These are phyloP conservation scores for Annulohypoxylon nitens DNA, from an alignment of 495 filamentous ascomycete genomes.

Conservation along the genomic window DNA sequence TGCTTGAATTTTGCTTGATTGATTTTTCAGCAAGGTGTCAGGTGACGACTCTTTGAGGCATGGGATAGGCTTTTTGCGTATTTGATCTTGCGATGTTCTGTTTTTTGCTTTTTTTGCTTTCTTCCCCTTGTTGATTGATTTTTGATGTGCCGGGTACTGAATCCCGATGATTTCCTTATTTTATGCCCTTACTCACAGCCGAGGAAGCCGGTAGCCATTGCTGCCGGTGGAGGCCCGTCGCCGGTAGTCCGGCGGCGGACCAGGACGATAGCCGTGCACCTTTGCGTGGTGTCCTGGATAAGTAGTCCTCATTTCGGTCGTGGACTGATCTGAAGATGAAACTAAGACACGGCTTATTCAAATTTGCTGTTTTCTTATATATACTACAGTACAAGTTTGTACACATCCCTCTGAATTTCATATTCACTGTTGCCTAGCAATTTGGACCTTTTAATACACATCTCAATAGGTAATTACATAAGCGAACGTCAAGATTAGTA, in stretches of 20 bases:
- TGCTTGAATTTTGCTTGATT: no score
- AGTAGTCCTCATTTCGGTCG: neutral
- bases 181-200: neutral
- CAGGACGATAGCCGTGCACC: slow-evolving; percentile 7
- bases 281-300: slow-evolving; percentile 12
- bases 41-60: no score
- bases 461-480: no score
- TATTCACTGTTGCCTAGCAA: no score
- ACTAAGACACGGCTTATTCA: slow-evolving; percentile 4
- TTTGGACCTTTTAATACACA: no score
- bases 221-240: neutral
- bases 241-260: slow-evolving; percentile 6
- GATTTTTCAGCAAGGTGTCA: no score
- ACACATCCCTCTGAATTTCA: no score
- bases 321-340: neutral
- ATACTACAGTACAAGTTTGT: neutral
- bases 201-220: neutral
- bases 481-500: no score
- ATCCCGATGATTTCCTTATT: neutral
- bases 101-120: no score
- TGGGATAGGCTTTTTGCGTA: no score
- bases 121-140: neutral
- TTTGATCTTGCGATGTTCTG: no score
- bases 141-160: neutral
- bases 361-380: neutral